phyloP scores from a whole-genome alignment of 768 basidiomycete species.

The Pholiota conissans region DNA sequence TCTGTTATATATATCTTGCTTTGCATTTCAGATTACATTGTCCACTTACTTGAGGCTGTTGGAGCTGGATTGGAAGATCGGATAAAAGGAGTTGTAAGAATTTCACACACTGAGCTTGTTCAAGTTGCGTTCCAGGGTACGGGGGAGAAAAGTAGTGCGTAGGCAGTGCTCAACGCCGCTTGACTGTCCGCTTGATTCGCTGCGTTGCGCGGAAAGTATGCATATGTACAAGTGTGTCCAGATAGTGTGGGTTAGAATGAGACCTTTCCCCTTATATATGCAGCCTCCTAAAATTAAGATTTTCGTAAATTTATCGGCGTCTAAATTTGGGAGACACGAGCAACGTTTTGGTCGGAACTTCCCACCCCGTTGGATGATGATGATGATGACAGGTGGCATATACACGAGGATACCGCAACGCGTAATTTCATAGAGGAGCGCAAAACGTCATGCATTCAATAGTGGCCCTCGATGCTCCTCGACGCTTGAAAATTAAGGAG shows the following conservation, averaged over 20 bases:
- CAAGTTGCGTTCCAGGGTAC: too few relatives aligned
- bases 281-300: too few relatives aligned
- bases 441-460: background rate
- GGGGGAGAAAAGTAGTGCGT: too few relatives aligned
- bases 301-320: too few relatives aligned
- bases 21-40: background rate
- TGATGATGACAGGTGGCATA: too few relatives aligned
- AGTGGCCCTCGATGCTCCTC: too few relatives aligned
- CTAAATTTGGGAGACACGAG: background rate
- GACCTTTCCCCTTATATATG: background rate
- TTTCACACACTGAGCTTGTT: too few relatives aligned
- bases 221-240: background rate
- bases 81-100: too few relatives aligned
- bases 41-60: background rate
- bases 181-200: background rate
- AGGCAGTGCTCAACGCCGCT: background rate
- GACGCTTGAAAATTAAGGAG: too few relatives aligned
- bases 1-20: conserved; percentile 2
- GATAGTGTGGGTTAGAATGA: background rate
- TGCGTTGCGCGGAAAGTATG: background rate
- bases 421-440: background rate
- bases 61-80: too few relatives aligned
- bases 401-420: background rate
- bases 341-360: background rate
- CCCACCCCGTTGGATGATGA: too few relatives aligned